Base-by-base conservation (phyloP, 164 flowering plant species). In the Sedum album region DNA sequence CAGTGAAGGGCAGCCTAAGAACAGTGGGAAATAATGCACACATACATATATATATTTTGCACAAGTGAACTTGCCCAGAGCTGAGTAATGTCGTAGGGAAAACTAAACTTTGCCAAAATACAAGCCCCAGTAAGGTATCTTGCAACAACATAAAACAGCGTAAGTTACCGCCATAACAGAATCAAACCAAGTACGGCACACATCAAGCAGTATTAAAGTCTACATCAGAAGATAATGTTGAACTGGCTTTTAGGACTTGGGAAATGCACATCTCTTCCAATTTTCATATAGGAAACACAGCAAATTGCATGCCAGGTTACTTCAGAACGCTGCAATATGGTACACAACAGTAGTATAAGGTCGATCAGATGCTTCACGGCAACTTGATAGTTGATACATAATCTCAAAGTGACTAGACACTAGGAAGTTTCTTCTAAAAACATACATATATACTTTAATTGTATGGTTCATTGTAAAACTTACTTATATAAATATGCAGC, bases 401-500 rank as follows among this genome's bases (percentile, higher is more conserved):
- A 18, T 6, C 20, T 39, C 42, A 8, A 39, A 39, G 42, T 39
- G 42, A 49, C 20, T 23, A 21, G 14, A 25, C 25, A 21, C 14
- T 7, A 9, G 23, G 11, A 7, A 18, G 60, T 8, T 53, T 53
- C 60, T 7, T 51, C 17, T 0, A 21, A 15, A 35, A 35, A 7
- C 38, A 35, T 21, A 49, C 2, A 53, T 23, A 53, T 13, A 53
- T 23, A 53, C 1, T 53, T 53, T 53, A 53, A 21, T 23, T 23
- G 30, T 53, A n/a, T 53, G 20, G 48, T 13, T 8, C 25, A 60
- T 36, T 23, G 69, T 23, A 53, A 53, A 1, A 53, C 83, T 82
- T 74, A 84, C 88, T 84, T 81, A 83, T 84, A 82, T 31, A 82
- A 55, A 71, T 81, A 84, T 65, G 82, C 75, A 30, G 82, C 84